A percentile compares a stretch with the other conserved stretches of the same genome.
These are phyloP conservation scores for Rhodomyrtus tomentosa DNA, from an alignment of 345 rosid species.

Conservation along the genomic window DNA sequence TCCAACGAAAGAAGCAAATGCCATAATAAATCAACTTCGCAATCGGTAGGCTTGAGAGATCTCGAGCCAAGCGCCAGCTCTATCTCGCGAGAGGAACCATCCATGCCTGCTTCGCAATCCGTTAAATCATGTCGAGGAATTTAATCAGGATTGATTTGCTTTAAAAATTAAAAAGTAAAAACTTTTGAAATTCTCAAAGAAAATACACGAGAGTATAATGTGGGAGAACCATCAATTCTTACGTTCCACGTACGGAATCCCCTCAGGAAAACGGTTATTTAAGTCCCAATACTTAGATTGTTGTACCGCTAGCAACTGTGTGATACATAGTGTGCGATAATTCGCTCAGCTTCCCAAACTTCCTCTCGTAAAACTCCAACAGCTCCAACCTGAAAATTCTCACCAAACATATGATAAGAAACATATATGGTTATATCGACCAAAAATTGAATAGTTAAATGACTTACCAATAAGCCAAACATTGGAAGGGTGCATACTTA, in stretches of 20 bases:
- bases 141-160: too few relatives aligned
- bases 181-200: neutral
- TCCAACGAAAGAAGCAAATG: too few relatives aligned
- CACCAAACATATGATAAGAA: neutral
- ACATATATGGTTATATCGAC: neutral
- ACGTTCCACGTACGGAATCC: neutral
- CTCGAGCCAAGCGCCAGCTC: too few relatives aligned
- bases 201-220: neutral
- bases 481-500: constrained; percentile 12
- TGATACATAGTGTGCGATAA: constrained; percentile 1
- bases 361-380: constrained; percentile 8
- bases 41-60: too few relatives aligned
- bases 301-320: neutral
- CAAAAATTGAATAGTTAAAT: neutral
- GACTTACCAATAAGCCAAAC: constrained; percentile 19
- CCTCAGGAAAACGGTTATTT: neutral
- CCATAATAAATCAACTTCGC: too few relatives aligned
- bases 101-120: too few relatives aligned
- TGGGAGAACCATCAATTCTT: neutral
- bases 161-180: neutral
- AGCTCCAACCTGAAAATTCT: constrained; percentile 14
- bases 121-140: too few relatives aligned
- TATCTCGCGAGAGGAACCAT: too few relatives aligned
- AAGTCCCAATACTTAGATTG: neutral
- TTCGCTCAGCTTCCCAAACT: constrained; percentile 22